Evolutionary conservation across 805 yeast genomes (phyloP).

Genomic region (Starmerella floricola): DNA sequence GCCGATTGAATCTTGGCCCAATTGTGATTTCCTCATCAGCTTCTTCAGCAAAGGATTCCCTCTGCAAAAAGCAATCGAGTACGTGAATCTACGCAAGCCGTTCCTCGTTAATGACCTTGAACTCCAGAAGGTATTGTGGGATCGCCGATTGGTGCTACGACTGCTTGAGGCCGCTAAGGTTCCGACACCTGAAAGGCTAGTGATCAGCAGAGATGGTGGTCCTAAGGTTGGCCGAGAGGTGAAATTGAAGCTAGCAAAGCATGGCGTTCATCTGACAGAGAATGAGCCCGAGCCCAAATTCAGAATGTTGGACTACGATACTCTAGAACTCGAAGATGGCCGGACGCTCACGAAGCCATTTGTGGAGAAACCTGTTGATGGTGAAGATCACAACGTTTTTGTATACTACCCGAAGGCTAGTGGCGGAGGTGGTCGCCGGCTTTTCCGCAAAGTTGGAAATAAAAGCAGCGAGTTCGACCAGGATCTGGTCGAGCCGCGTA

Average conservation of each 20-base stretch:
- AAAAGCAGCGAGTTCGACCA: slow-evolving; percentile 95
- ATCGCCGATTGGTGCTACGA: slow-evolving; percentile 73
- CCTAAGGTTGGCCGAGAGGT: slow-evolving; percentile 69
- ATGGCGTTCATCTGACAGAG: slow-evolving; percentile 43
- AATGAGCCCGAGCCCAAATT: slow-evolving; percentile 55
- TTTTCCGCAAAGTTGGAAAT: slow-evolving; percentile 92
- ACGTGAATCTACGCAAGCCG: slow-evolving; percentile 82
- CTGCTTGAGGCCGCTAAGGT: slow-evolving; percentile 72
- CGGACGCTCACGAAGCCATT: slow-evolving; percentile 68
- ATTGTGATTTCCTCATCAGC: slow-evolving; percentile 87
- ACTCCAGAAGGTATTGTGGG: slow-evolving; percentile 95
- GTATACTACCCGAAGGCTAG: slow-evolving; percentile 76
- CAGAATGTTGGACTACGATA: slow-evolving; percentile 77
- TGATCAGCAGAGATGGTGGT: slow-evolving; percentile 93
- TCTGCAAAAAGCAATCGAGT: slow-evolving; percentile 82
- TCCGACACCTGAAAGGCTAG: slow-evolving; percentile 78
- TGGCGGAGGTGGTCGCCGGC: slow-evolving; percentile 95
- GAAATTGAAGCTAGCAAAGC: slow-evolving; percentile 42
- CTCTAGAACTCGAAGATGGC: slow-evolving; percentile 58
- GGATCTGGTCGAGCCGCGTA: slow-evolving; percentile 55
- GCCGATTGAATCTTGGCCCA: slow-evolving; percentile 92
- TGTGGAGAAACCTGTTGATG: slow-evolving; percentile 97
- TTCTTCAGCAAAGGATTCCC: slow-evolving; percentile 97
- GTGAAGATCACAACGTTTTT: slow-evolving; percentile 94
- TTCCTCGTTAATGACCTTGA: slow-evolving; percentile 76